These are phyloP conservation scores for Starmera stellimalicola DNA, from an alignment of 1,139 yeast genomes.

Conservation along the genomic window DNA sequence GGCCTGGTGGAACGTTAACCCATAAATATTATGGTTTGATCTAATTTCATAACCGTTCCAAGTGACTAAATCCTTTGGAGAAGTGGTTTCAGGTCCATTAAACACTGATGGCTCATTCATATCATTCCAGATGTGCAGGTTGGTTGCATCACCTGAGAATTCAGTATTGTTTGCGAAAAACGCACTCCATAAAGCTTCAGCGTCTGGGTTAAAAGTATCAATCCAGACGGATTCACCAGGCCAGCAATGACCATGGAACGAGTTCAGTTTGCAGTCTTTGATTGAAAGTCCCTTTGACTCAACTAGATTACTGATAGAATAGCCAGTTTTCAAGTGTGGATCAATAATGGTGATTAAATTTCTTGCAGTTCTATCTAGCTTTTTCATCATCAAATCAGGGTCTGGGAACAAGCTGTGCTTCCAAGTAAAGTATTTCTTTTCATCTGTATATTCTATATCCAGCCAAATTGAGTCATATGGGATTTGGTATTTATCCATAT, in stretches of 20 bases:
- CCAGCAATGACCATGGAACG: conserved; percentile 91
- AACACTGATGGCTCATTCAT: conserved; percentile 97
- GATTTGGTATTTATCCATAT: conserved; percentile 64
- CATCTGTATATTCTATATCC: conserved; percentile 85
- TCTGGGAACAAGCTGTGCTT: conserved; percentile 62
- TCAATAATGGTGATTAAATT: conserved; percentile 81
- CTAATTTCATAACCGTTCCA: conserved; percentile 83
- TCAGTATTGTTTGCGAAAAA: conserved; percentile 32
- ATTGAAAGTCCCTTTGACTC: conserved; percentile 32
- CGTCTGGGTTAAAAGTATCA: conserved; percentile 64
- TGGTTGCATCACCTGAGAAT: conserved; percentile 43
- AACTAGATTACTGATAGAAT: conserved; percentile 50
- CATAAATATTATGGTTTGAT: conserved; percentile 79
- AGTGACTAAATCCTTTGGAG: conserved; percentile 75
- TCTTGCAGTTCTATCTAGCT: conserved; percentile 63
- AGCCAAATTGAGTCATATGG: conserved; percentile 95
- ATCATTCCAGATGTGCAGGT: conserved; percentile 89
- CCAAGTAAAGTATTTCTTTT: conserved; percentile 91
- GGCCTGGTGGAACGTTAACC: conserved; percentile 69
- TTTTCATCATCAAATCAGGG: conserved; percentile 56
- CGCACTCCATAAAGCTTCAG: conserved; percentile 51
- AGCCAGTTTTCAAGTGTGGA: conserved; percentile 77
- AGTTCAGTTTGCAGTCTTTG: conserved; percentile 34
- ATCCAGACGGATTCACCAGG: conserved; percentile 96
- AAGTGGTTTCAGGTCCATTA: conserved; percentile 87